A percentile compares a stretch with the other conserved stretches of the same genome.
Evolutionary conservation across 2,329 filamentous ascomycete species (phyloP).

Genomic region (Aspergillus sp.): DNA sequence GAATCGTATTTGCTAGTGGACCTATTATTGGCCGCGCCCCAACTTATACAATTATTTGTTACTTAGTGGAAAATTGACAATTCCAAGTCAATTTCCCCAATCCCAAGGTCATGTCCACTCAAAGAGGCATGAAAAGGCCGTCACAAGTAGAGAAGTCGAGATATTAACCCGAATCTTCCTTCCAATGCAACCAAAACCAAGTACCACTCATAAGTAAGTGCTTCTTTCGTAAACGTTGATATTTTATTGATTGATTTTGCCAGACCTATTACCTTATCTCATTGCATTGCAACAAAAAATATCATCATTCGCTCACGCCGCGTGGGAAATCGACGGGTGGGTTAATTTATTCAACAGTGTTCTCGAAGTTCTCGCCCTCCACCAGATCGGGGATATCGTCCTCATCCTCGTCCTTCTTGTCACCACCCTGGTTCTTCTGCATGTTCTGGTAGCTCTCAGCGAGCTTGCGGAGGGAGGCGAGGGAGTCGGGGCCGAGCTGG

Average conservation of each 20-base stretch:
- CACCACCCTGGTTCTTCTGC: conserved; percentile 86
- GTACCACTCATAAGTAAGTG: neutral
- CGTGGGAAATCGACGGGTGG: neutral
- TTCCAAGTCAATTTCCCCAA: no score
- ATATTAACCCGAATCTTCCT: neutral
- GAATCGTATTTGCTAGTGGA: neutral
- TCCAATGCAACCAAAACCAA: neutral
- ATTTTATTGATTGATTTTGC: neutral
- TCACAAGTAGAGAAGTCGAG: no score
- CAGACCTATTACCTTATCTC: neutral
- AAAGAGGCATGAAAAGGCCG: no score
- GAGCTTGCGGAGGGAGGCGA: conserved; percentile 95
- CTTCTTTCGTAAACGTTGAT: neutral
- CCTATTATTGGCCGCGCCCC: neutral
- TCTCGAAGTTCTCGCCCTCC: conserved; percentile 96
- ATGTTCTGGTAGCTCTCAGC: conserved; percentile 99
- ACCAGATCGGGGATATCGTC: conserved; percentile 94
- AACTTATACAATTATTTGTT: neutral
- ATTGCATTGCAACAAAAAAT: neutral
- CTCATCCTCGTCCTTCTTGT: conserved; percentile 75
- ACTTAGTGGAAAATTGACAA: no score
- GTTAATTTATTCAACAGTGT: conserved; percentile 82
- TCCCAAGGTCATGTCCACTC: no score
- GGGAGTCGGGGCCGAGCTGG: conserved; percentile 97
- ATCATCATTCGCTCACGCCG: neutral